Base-by-base conservation (phyloP, 148 eudicot species). In the Spergularia marina region DNA sequence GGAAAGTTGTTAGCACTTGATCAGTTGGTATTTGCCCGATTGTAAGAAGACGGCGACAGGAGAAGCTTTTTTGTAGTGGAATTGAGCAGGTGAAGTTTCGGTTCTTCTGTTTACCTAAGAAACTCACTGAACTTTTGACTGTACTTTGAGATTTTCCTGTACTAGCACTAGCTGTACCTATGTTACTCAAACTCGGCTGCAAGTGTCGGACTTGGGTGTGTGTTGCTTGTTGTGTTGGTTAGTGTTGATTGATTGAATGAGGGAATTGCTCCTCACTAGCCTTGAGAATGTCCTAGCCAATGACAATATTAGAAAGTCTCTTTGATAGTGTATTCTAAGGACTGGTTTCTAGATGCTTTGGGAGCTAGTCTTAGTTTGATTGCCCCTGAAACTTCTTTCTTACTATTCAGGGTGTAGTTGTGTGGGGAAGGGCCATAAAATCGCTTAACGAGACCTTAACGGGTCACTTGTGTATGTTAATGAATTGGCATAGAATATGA, bases 51-150 rank as follows among this genome's bases (percentile, higher is more conserved):
- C 18, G 60, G 15, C 18, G 11, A 20, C 1, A 2, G 8, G 36
- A 20, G 41, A 70, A 30, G 49, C 58, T n/a, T 53, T 52, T 15
- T 44, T 68, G 40, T 53, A 21, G 5, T 63, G 58, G 39, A 56
- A 71, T 71, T 56, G 16, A 71, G 74, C 30, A 36, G 30, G 6
- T 71, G 74, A 71, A 71, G 47, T n/a, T 71, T 71, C 14, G 40
- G 5, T 55, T 11, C n/a, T 2, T 5, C 23, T 53, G 20, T 57
- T 59, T 41, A 41, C 11, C 30, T 59, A 7, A 59, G 12, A 18
- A 59, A 17, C 23, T 59, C 18, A 21, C 63, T n/a, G 12, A 53
- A 53, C 15, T 53, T 53, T 10, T 13, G 15, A 53, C 56, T 53
- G 56, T 53, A 16, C 56, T 7, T 53, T 11, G 15, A 53, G 56